A percentile compares a stretch with the other conserved stretches of the same genome.
These are phyloP conservation scores for Coriaria nepalensis DNA, from an alignment of 306 rosid species.

Conservation along the genomic window DNA sequence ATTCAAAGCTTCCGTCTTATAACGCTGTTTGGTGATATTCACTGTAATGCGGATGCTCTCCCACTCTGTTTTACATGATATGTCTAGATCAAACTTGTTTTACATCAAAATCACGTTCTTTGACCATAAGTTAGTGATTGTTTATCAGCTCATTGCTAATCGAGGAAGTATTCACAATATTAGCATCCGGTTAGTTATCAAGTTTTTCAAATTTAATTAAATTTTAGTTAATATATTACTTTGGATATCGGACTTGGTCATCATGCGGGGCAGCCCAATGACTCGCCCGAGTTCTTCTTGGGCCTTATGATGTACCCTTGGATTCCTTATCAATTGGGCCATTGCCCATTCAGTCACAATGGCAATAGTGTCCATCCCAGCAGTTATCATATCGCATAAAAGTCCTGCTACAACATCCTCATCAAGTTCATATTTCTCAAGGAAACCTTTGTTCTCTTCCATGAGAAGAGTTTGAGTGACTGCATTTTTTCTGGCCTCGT, in stretches of 20 bases:
- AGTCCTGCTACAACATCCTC: background rate
- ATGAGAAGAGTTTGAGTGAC: background rate
- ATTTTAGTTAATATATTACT: too few species aligned
- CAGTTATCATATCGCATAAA: conserved; percentile 35
- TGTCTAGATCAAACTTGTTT: too few species aligned
- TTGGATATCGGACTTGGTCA: conserved; percentile 44
- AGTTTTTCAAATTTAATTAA: too few species aligned
- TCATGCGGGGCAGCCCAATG: conserved; percentile 13
- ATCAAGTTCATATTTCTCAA: background rate
- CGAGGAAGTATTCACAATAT: conserved; percentile 2
- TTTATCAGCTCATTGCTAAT: too few species aligned
- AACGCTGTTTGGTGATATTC: too few species aligned
- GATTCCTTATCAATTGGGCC: conserved; percentile 41
- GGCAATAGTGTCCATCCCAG: conserved; percentile 66
- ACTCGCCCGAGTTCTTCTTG: conserved; percentile 21
- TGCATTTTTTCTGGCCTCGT: background rate
- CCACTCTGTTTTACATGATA: too few species aligned
- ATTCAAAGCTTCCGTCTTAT: too few species aligned
- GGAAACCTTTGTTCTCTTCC: background rate
- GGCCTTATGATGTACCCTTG: conserved; percentile 26
- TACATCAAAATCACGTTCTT: too few species aligned
- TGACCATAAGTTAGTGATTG: too few species aligned
- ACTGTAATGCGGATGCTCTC: too few species aligned
- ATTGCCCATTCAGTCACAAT: conserved; percentile 55
- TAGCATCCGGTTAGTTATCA: too few species aligned